phyloP scores from a whole-genome alignment of 306 rosid species.

The Geum urbanum region DNA sequence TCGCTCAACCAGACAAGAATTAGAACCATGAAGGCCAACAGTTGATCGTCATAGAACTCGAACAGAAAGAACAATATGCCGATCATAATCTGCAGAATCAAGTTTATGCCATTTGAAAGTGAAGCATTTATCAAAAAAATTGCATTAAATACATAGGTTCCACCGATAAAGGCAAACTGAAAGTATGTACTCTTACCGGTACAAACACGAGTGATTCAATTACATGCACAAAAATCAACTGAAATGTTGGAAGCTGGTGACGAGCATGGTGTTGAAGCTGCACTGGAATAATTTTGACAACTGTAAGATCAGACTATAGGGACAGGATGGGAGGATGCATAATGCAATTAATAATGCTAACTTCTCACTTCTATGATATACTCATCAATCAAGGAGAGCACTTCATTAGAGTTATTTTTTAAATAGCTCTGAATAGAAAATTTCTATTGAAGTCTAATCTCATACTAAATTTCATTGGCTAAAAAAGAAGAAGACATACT shows the following conservation, averaged over 20 bases:
- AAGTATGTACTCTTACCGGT: slow-evolving; percentile 55
- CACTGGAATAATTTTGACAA: slow-evolving; percentile 60
- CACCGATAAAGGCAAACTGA: not conserved
- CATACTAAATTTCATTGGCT: not conserved
- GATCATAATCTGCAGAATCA: slow-evolving; percentile 84
- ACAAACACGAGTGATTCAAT: slow-evolving; percentile 98
- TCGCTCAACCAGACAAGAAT: slow-evolving; percentile 98
- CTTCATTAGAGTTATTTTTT: slow-evolving; percentile 10
- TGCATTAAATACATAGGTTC: not conserved
- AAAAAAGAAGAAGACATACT: not conserved
- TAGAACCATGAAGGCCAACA: slow-evolving; percentile 92
- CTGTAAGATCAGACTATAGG: slow-evolving; percentile 26
- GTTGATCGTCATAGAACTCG: slow-evolving; percentile 93
- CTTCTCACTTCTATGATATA: slow-evolving; percentile 21
- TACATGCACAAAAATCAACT: slow-evolving; percentile 94
- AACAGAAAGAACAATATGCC: slow-evolving; percentile 94
- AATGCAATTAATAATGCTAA: slow-evolving; percentile 17
- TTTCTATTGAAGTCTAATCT: not conserved
- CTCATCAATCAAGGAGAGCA: slow-evolving; percentile 16
- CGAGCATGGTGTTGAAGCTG: slow-evolving; percentile 99
- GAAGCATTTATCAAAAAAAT: not conserved
- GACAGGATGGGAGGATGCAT: slow-evolving; percentile 21
- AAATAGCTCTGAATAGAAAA: not conserved
- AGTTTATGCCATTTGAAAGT: slow-evolving; percentile 9
- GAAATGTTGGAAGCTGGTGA: slow-evolving; percentile 93